Evolutionary conservation across 768 basidiomycete genomes (phyloP), one percentile per base, ranked within the genome.

Genomic region (Mycena amicta): DNA sequence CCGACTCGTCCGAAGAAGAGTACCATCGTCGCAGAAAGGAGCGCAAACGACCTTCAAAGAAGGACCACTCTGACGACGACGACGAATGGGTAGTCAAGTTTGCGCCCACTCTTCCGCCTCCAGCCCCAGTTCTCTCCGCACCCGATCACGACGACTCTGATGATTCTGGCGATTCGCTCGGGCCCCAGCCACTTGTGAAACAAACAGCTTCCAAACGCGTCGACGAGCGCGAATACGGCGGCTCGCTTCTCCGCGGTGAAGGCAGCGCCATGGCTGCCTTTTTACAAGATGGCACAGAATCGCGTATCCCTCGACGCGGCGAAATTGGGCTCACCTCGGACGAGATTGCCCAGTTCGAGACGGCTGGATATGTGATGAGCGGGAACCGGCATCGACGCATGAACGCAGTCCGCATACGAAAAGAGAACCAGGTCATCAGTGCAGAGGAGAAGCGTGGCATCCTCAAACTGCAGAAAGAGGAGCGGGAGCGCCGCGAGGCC

Each of bases 391-490:
- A 99, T 73, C 84, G 91, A 63, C 83, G 94, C 73, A 99, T 99
- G 97, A 99, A 98, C 66, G 96, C 97, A 1, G 96, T 99, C 43
- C 91, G 97, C 59, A 92, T 99, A 87, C 80, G 96, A 70, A 98
- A 98, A 81, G 97, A 99, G 79, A 98, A 99, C 77, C 97, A 99
- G 76, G 95, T 98, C 62, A 99, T 99, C 71, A 93, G 90, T 67
- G 95, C 96, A 1, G 97, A 98, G 75, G 97, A 99, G 82, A 98
- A 98, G 81, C 77, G 97, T 30, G 92, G 93, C 31, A 95, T 98
- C 57, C 71, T 98, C 70, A 96, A 97, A 75, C 68, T 98, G 72
- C 96, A 98, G 75, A 90, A 80, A 70, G 96, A 98, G 72, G 97
- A 99, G 77, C 85, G 90, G 72, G 87, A 89, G 73, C 86, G 95